A percentile compares a stretch with the other conserved stretches of the same genome.
Conservation (phyloP, 164 flowering plant genomes). For the Berberis thunbergii region DNA sequence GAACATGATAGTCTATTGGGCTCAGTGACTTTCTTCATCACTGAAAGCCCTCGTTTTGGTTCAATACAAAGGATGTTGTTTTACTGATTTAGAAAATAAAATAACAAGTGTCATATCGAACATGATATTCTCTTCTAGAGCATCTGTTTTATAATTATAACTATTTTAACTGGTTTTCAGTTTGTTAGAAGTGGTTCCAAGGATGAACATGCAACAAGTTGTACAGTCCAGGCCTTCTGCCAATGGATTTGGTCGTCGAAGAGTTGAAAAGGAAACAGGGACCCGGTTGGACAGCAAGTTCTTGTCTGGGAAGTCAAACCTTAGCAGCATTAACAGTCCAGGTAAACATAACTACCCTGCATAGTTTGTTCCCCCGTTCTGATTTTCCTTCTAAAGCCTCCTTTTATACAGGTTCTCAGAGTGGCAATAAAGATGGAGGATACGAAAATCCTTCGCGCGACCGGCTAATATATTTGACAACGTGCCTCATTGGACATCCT, state of each 20-base stretch:
- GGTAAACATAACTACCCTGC: conserved; percentile 26
- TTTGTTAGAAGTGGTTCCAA: conserved; percentile 11
- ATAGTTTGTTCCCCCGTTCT: background rate
- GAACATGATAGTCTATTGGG: too few relatives aligned
- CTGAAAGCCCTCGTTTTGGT: too few relatives aligned
- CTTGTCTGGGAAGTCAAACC: conserved; percentile 44
- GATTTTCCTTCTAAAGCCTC: conserved; percentile 5
- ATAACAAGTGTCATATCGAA: too few relatives aligned
- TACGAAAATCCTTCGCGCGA: conserved; percentile 57
- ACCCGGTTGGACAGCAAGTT: conserved; percentile 44
- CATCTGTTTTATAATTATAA: too few relatives aligned
- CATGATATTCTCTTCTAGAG: too few relatives aligned
- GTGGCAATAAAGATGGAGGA: conserved; percentile 38
- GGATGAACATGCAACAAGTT: conserved; percentile 64
- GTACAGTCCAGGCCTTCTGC: conserved; percentile 51
- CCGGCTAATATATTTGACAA: conserved; percentile 55
- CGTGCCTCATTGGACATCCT: conserved; percentile 77
- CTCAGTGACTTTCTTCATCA: too few relatives aligned
- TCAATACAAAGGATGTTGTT: too few relatives aligned
- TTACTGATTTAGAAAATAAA: too few relatives aligned
- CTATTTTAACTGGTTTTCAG: background rate
- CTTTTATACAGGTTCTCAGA: conserved; percentile 22
- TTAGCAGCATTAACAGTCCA: conserved; percentile 27
- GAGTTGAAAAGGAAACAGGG: conserved; percentile 55
- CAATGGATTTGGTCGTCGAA: conserved; percentile 66